A percentile compares a stretch with the other conserved stretches of the same genome.
phyloP scores from a whole-genome alignment of 1,284 basidiomycete genomes.

The Cerioporus squamosus region DNA sequence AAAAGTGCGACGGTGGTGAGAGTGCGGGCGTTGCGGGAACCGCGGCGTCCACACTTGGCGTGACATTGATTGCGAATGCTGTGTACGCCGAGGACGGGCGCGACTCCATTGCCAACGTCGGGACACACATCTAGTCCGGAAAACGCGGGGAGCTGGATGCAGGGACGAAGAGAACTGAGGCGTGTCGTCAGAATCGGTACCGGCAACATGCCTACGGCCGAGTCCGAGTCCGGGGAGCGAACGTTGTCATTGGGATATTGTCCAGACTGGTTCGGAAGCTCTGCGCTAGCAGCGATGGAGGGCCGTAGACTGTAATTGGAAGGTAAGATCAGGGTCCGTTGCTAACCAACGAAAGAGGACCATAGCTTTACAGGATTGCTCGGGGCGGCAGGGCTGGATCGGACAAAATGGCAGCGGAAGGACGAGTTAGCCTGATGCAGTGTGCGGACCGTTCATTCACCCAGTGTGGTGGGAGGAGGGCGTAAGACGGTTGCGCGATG shows the following conservation, averaged over 20 bases:
- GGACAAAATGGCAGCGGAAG: not conserved
- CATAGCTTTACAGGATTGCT: no score
- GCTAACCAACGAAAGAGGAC: no score
- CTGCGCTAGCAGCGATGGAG: no score
- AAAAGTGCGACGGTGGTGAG: no score
- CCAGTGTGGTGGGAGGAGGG: not conserved
- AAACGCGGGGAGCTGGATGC: not conserved
- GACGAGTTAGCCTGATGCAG: not conserved
- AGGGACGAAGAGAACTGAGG: not conserved
- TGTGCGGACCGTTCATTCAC: not conserved
- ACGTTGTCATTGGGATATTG: no score
- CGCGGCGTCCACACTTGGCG: not conserved
- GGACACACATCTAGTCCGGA: not conserved
- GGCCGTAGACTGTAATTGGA: no score
- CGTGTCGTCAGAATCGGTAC: not conserved
- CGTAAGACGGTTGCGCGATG: not conserved
- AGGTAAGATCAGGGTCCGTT: no score
- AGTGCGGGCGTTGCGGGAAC: no score
- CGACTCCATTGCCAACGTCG: not conserved
- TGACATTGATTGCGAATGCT: not conserved
- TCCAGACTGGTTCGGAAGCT: no score
- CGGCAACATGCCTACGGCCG: not conserved
- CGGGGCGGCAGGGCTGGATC: not conserved
- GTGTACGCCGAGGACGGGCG: not conserved
- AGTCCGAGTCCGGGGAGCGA: no score